Conservation (phyloP, 208 protist genomes). For the Crithidia fasciculata region DNA sequence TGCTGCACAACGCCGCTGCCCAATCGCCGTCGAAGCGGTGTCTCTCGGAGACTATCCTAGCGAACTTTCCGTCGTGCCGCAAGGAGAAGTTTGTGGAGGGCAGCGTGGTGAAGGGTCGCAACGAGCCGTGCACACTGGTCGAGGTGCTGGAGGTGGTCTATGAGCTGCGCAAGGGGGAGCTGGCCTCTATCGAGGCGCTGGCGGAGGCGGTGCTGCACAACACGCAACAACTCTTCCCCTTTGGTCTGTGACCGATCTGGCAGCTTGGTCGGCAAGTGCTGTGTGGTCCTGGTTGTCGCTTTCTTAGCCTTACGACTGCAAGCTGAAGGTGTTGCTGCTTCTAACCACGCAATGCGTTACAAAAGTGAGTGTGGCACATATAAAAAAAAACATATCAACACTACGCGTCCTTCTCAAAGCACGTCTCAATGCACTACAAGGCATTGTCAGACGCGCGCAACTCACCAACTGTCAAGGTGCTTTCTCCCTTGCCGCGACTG, state of each 20-base stretch:
- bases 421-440: too few species aligned
- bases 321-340: too few species aligned
- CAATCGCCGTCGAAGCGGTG: slow-evolving; percentile 15
- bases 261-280: neutral
- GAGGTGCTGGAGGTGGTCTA: slow-evolving; percentile 76
- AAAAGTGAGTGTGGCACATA: too few species aligned
- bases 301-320: too few species aligned
- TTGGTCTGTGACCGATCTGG: slow-evolving; percentile 7
- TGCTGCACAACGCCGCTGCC: slow-evolving; percentile 32
- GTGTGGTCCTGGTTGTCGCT: neutral
- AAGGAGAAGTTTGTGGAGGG: slow-evolving; percentile 80
- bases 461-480: too few species aligned
- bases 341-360: too few species aligned
- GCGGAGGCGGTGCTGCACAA: slow-evolving; percentile 55
- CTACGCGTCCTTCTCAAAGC: too few species aligned
- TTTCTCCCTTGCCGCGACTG: too few species aligned
- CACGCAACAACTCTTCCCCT: slow-evolving; percentile 67
- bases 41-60: slow-evolving; percentile 48
- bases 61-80: slow-evolving; percentile 43
- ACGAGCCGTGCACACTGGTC: slow-evolving; percentile 72
- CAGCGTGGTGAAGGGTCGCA: slow-evolving; percentile 67
- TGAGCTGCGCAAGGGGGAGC: slow-evolving; percentile 53
- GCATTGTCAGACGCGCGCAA: too few species aligned
- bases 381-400: too few species aligned
- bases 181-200: slow-evolving; percentile 52